Conservation (phyloP, 768 basidiomycete genomes). For the Coprinellus aureogranulatus region DNA sequence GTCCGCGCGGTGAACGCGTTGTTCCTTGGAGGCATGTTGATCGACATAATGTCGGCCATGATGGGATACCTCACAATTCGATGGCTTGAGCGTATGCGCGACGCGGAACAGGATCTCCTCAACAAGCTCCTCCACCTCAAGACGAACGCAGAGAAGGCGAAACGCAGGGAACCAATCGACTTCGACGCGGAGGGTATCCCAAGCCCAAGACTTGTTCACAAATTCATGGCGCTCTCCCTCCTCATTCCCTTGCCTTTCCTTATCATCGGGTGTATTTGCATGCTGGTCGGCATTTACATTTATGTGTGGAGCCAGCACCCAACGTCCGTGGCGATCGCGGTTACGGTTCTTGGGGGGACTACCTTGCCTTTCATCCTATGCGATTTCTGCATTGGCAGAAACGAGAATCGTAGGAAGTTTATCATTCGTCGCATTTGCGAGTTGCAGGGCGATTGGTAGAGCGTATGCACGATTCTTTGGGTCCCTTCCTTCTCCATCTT, state of each 20-base stretch:
- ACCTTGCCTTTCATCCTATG: neutral
- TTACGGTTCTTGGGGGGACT: neutral
- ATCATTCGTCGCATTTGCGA: neutral
- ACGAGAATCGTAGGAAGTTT: neutral
- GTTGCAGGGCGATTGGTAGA: neutral
- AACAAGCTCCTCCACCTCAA: neutral
- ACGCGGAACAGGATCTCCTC: neutral
- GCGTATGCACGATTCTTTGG: neutral
- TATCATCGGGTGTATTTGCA: neutral
- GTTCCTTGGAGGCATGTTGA: neutral
- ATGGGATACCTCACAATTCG: neutral
- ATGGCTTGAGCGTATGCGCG: neutral
- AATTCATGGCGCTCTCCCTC: neutral
- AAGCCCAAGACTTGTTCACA: neutral
- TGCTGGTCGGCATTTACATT: neutral
- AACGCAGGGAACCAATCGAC: neutral
- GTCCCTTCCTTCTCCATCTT: neutral
- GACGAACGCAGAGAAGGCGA: neutral
- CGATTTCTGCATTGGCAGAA: neutral
- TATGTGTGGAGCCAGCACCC: neutral
- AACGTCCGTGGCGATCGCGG: neutral
- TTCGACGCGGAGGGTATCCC: neutral
- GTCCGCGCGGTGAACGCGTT: neutral
- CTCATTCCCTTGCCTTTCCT: neutral
- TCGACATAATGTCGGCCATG: conserved; percentile 1